A percentile compares a stretch with the other conserved stretches of the same genome.
These are phyloP conservation scores for Marasmius sp. DNA, from an alignment of 1,284 basidiomycete species.

Conservation along the genomic window DNA sequence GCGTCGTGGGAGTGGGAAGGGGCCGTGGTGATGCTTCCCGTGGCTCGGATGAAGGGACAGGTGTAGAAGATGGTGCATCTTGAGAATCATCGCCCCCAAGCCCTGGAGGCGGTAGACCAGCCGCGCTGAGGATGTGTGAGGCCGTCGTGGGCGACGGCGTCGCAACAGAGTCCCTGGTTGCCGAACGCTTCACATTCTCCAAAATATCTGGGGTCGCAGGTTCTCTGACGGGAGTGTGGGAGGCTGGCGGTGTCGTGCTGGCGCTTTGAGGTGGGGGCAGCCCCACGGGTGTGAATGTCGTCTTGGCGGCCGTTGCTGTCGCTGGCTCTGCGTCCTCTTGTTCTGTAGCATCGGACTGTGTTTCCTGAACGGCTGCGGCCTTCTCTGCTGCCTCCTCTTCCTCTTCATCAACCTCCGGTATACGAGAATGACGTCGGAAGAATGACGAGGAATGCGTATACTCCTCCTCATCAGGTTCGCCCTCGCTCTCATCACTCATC, in stretches of 20 bases:
- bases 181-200: conserved; percentile 1
- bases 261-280: conserved; percentile 15
- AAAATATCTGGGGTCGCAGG: conserved; percentile 7
- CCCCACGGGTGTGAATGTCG: conserved; percentile 36
- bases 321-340: conserved; percentile 33
- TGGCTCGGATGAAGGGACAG: background rate
- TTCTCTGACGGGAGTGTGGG: conserved; percentile 1
- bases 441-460: conserved; percentile 32
- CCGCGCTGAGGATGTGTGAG: conserved; percentile 4
- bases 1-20: conserved; percentile 2
- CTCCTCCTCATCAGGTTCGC: conserved; percentile 45
- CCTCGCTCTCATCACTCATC: conserved; percentile 81
- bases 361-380: conserved; percentile 9
- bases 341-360: conserved; percentile 20
- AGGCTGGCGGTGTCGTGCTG: background rate
- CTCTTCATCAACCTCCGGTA: conserved; percentile 70
- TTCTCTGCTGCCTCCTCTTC: conserved; percentile 23
- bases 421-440: conserved; percentile 50
- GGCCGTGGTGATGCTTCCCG: background rate
- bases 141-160: conserved; percentile 14
- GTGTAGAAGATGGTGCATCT: background rate
- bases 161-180: conserved; percentile 10
- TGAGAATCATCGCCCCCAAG: background rate
- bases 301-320: conserved; percentile 43
- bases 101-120: background rate